A percentile compares a stretch with the other conserved stretches of the same genome.
Evolutionary conservation across 352 stramenopile genomes (phyloP).

Genomic region (Pythium insidiosum): DNA sequence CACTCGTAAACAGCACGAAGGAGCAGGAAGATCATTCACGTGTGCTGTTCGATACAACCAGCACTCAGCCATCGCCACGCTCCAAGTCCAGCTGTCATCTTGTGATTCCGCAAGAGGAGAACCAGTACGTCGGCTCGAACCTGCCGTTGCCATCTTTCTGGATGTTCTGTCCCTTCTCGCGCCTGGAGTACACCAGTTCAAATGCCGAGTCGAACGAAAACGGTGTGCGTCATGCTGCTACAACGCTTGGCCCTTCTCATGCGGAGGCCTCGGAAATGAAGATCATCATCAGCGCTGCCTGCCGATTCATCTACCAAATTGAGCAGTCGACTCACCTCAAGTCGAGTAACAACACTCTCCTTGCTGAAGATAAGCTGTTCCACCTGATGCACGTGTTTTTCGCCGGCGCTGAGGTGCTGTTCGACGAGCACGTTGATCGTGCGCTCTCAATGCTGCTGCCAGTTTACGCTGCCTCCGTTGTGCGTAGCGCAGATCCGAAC

Average conservation of each 20-base stretch:
- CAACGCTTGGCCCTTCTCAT: conserved; percentile 18
- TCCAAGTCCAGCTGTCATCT: conserved; percentile 51
- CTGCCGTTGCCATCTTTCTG: conserved; percentile 57
- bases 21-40: conserved; percentile 49
- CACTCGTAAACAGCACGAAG: conserved; percentile 42
- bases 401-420: conserved; percentile 56
- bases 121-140: conserved; percentile 37
- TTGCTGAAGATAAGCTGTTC: conserved; percentile 64
- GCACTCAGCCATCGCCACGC: background rate
- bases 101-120: conserved; percentile 44
- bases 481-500: conserved; percentile 3
- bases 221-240: conserved; percentile 6
- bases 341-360: conserved; percentile 5
- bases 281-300: conserved; percentile 59
- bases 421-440: conserved; percentile 52
- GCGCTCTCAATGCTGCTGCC: conserved; percentile 38
- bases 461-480: conserved; percentile 25
- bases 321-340: conserved; percentile 13
- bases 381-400: conserved; percentile 72
- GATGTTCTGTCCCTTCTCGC: conserved; percentile 64
- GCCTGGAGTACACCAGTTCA: conserved; percentile 40
- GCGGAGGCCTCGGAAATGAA: conserved; percentile 64
- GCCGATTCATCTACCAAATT: conserved; percentile 52
- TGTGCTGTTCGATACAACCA: conserved; percentile 16
- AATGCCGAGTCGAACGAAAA: conserved; percentile 8